Conservation (phyloP, 257 asterid species). For the Solanum sparsipilum region DNA sequence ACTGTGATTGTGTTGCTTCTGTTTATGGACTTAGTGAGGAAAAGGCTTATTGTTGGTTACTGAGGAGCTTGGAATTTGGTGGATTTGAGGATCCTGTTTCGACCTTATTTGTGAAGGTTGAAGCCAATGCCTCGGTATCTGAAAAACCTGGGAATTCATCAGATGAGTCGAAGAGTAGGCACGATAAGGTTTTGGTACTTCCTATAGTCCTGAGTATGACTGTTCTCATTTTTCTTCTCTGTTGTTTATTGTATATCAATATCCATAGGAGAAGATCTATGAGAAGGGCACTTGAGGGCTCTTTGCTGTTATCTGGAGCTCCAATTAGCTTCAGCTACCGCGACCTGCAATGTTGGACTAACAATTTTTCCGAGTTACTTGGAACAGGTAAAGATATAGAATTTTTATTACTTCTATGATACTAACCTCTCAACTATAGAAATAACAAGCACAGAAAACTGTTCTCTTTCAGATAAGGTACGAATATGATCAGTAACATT, state of each 20-base stretch:
- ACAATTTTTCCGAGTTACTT: constrained; percentile 50
- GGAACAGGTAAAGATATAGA: constrained; percentile 54
- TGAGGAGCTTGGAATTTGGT: constrained; percentile 62
- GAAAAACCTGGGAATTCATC: constrained; percentile 13
- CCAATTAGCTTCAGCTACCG: constrained; percentile 65
- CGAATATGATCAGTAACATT: constrained; percentile 11
- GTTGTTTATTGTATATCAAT: constrained; percentile 39
- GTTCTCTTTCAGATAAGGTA: background rate
- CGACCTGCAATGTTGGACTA: constrained; percentile 53
- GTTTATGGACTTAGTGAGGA: constrained; percentile 75
- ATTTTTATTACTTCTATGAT: background rate
- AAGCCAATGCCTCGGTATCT: constrained; percentile 25
- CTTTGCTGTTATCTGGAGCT: constrained; percentile 58
- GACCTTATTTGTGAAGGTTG: constrained; percentile 71
- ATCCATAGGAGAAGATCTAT: constrained; percentile 38
- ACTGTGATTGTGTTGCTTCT: constrained; percentile 78
- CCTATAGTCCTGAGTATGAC: constrained; percentile 69
- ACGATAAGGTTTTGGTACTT: constrained; percentile 47
- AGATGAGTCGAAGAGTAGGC: constrained; percentile 1
- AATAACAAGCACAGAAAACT: background rate
- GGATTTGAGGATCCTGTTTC: constrained; percentile 72
- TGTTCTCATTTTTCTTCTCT: constrained; percentile 43
- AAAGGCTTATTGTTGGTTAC: constrained; percentile 74
- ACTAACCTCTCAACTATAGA: background rate
- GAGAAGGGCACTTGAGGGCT: constrained; percentile 46